Evolutionary conservation across 345 rosid genomes (phyloP).

Genomic region (Melaleuca alternifolia): DNA sequence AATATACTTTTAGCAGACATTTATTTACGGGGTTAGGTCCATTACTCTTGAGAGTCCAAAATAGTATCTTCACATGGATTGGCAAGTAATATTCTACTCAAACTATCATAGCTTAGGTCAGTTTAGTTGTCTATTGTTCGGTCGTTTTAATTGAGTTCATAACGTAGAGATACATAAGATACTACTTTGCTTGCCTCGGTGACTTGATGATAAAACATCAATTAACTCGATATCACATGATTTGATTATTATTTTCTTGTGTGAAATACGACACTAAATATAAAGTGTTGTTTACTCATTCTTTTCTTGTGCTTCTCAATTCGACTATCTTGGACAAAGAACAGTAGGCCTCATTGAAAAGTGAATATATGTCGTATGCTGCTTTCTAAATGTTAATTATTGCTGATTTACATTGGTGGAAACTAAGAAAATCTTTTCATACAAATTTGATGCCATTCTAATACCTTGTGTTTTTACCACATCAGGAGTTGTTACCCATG

Average conservation of each 20-base stretch:
- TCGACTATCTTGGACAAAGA: neutral
- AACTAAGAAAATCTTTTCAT: neutral
- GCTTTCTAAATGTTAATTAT: neutral
- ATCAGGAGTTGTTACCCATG: neutral
- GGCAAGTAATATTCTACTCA: neutral
- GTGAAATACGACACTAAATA: no score
- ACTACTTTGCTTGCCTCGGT: neutral
- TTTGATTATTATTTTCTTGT: no score
- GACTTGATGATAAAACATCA: no score
- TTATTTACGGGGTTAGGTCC: neutral
- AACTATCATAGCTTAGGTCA: neutral
- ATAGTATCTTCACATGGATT: neutral
- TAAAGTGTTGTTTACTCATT: no score
- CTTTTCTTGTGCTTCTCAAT: no score
- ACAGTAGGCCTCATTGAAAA: no score
- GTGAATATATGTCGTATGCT: neutral
- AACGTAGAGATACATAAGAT: neutral
- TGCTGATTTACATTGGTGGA: neutral
- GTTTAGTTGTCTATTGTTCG: neutral
- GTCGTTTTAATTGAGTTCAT: neutral
- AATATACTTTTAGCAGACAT: neutral
- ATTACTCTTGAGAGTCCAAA: fast-evolving
- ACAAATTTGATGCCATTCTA: neutral
- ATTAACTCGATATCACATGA: no score
- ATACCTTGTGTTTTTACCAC: neutral